phyloP scores from a whole-genome alignment of 2,329 filamentous ascomycete genomes.

The Beauveria pseudobassiana region DNA sequence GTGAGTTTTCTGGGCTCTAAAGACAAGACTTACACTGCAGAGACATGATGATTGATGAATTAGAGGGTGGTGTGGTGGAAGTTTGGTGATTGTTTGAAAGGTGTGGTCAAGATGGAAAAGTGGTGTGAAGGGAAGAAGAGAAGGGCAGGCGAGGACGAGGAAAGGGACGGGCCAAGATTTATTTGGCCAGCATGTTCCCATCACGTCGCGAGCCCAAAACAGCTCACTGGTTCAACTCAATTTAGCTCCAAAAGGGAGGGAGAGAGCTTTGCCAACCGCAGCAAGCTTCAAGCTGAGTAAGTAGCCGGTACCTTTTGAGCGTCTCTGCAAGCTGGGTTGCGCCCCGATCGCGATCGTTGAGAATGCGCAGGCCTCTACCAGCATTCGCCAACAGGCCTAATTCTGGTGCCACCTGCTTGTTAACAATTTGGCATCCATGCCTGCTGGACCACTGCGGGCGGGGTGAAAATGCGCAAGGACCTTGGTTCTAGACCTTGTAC shows the following conservation, averaged over 20 bases:
- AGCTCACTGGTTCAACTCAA: not conserved
- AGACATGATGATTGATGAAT: conserved; percentile 41
- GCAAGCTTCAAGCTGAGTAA: not conserved
- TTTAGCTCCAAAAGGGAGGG: not conserved
- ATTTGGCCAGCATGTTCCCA: not conserved
- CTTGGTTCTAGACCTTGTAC: conserved; percentile 7
- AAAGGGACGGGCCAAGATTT: conserved; percentile 5
- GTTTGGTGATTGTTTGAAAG: not conserved
- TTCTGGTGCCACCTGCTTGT: not conserved
- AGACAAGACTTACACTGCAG: conserved; percentile 44
- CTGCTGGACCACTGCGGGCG: not conserved
- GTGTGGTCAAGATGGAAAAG: not conserved
- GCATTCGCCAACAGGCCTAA: not conserved
- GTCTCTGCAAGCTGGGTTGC: not conserved
- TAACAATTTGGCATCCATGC: no score
- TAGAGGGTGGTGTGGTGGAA: not conserved
- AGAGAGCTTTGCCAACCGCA: not conserved
- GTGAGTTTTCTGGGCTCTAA: not conserved
- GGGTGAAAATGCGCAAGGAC: no score
- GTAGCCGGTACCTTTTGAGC: not conserved
- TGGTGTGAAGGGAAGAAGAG: conserved; percentile 13
- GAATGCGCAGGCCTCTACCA: not conserved
- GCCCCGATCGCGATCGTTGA: conserved; percentile 5
- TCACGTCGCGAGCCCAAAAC: not conserved
- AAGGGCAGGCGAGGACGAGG: not conserved